Conservation (phyloP, 805 yeast species). For the Spathaspora boniae region DNA sequence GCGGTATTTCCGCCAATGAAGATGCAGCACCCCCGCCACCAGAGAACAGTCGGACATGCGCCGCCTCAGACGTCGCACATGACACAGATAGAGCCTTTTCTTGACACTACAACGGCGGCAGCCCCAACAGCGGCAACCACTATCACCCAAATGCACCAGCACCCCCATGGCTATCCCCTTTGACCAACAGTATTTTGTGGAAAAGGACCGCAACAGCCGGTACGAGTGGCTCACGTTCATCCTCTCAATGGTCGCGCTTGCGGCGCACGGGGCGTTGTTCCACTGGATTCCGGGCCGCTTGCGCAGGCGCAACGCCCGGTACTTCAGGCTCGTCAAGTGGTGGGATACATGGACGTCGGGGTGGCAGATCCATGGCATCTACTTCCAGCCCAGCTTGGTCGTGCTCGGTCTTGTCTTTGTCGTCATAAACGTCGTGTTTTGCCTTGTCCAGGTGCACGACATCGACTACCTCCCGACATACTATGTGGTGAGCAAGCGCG, state of each 20-base stretch:
- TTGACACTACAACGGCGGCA: too few relatives aligned
- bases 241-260: slow-evolving; percentile 20
- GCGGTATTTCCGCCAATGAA: too few relatives aligned
- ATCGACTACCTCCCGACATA: slow-evolving; percentile 34
- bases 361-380: slow-evolving; percentile 19
- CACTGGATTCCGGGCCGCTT: slow-evolving; percentile 37
- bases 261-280: slow-evolving; percentile 37
- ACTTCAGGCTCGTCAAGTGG: slow-evolving; percentile 14
- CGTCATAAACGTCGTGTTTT: slow-evolving; percentile 25
- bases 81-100: too few relatives aligned
- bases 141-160: too few relatives aligned
- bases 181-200: slow-evolving; percentile 36
- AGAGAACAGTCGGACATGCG: too few relatives aligned
- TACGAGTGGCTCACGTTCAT: slow-evolving; percentile 36
- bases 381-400: slow-evolving; percentile 40
- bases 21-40: too few relatives aligned
- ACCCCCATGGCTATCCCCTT: slow-evolving; percentile 38
- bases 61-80: too few relatives aligned
- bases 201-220: slow-evolving; percentile 29
- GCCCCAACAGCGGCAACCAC: too few relatives aligned
- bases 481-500: slow-evolving; percentile 40
- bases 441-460: slow-evolving; percentile 30
- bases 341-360: slow-evolving; percentile 20
- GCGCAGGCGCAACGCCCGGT: slow-evolving; percentile 27
- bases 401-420: slow-evolving; percentile 23